phyloP scores from a whole-genome alignment of 1,284 basidiomycete genomes.

The Boletus albobrunnescens region DNA sequence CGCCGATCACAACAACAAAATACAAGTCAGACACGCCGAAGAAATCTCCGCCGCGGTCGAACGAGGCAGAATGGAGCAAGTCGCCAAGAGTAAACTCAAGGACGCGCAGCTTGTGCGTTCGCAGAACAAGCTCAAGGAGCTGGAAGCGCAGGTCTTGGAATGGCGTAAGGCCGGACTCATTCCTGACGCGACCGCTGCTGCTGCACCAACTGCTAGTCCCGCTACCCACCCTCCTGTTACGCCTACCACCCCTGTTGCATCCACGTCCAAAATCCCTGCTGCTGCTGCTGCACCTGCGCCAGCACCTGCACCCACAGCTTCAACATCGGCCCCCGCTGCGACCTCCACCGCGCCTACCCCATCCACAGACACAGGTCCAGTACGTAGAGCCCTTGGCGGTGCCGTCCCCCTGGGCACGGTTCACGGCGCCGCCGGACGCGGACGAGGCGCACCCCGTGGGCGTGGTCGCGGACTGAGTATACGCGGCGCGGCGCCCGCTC shows the following conservation, averaged over 20 bases:
- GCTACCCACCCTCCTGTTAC: constrained; percentile 14
- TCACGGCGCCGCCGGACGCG: constrained; percentile 23
- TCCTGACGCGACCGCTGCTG: constrained; percentile 23
- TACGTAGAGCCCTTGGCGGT: constrained; percentile 27
- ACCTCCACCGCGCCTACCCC: constrained; percentile 14
- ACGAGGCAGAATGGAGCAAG: constrained; percentile 58
- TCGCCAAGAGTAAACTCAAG: constrained; percentile 61
- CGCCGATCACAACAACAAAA: constrained; percentile 44
- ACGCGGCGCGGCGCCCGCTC: constrained; percentile 41
- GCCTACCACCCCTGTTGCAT: constrained; percentile 26
- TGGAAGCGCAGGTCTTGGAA: constrained; percentile 58
- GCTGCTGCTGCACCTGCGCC: constrained; percentile 14
- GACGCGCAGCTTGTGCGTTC: constrained; percentile 59
- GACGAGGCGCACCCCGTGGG: constrained; percentile 34
- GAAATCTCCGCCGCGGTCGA: constrained; percentile 64
- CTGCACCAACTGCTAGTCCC: constrained; percentile 13
- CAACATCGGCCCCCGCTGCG: constrained; percentile 19
- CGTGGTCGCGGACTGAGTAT: constrained; percentile 34
- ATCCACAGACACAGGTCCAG: constrained; percentile 5
- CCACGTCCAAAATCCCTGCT: constrained; percentile 12
- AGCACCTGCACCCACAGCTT: constrained; percentile 15
- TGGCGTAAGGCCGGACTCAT: constrained; percentile 51
- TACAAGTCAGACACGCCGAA: constrained; percentile 45
- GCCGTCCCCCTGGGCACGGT: constrained; percentile 22
- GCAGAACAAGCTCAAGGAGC: constrained; percentile 58